These are phyloP conservation scores for Leccinellum rugosiceps DNA, from an alignment of 768 basidiomycete species.

Conservation along the genomic window DNA sequence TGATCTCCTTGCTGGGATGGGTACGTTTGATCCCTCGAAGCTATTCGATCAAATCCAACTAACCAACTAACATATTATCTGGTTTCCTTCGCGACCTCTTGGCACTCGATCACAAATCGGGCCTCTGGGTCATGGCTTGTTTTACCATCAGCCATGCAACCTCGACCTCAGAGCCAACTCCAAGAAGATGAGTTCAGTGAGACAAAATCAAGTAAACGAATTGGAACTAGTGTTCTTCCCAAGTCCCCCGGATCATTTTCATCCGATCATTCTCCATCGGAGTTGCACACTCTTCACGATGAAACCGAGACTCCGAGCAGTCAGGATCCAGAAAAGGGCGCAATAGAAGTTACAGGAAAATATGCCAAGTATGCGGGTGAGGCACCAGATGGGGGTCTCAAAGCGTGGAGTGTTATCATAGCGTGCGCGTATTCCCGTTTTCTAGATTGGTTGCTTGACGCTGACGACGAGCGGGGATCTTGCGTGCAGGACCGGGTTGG, in stretches of 20 bases:
- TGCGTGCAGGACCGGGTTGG: constrained; percentile 17
- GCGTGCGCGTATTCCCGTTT: constrained; percentile 14
- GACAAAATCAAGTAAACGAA: background rate
- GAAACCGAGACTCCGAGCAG: background rate
- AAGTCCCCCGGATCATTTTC: background rate
- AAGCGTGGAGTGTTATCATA: constrained; percentile 31
- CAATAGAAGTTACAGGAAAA: constrained; percentile 3
- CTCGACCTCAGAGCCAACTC: background rate
- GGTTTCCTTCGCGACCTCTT: background rate
- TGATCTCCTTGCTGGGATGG: background rate
- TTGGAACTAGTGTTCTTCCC: too few species aligned
- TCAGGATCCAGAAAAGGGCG: constrained; percentile 8
- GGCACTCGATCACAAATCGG: background rate
- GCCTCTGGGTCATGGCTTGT: background rate
- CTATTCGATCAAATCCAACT: background rate
- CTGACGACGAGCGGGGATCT: background rate
- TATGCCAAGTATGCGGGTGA: constrained; percentile 21
- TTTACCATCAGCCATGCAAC: background rate
- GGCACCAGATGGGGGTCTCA: constrained; percentile 31
- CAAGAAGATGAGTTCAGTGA: background rate
- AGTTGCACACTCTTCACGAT: constrained; percentile 12
- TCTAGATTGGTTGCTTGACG: too few species aligned
- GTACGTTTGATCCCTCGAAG: background rate
- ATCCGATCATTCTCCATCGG: background rate
- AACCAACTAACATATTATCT: background rate